Conservation (phyloP, 2,329 filamentous ascomycete species). For the Trichophyton schoenleinii region DNA sequence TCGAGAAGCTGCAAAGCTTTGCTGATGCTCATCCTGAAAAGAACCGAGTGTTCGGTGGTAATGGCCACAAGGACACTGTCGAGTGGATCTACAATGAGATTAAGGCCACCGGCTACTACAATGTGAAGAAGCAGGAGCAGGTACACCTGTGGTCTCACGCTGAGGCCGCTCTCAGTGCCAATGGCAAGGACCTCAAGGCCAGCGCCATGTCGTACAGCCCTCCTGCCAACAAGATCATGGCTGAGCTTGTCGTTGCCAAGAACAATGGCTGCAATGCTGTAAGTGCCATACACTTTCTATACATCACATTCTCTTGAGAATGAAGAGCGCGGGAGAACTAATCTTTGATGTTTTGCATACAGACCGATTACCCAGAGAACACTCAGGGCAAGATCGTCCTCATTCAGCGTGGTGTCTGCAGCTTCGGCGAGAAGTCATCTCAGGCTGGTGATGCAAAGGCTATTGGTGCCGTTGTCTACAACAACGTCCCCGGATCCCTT, state of each 20-base stretch:
- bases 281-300: constrained; percentile 8
- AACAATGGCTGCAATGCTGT: constrained; percentile 50
- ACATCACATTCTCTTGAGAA: neutral
- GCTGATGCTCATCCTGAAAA: constrained; percentile 15
- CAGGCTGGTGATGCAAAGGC: constrained; percentile 58
- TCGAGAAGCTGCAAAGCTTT: constrained; percentile 15
- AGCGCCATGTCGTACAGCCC: constrained; percentile 14
- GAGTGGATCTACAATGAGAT: constrained; percentile 13
- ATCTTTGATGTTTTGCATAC: constrained; percentile 29
- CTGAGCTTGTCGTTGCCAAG: constrained; percentile 42
- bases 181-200: constrained; percentile 8
- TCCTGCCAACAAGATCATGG: constrained; percentile 9
- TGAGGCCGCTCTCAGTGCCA: constrained; percentile 8
- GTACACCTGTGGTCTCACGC: constrained; percentile 12
- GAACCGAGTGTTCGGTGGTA: constrained; percentile 18
- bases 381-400: constrained; percentile 52
- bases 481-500: constrained; percentile 51
- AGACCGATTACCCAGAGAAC: neutral
- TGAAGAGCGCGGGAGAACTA: neutral
- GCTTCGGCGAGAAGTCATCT: constrained; percentile 59
- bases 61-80: constrained; percentile 13
- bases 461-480: constrained; percentile 59
- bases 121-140: constrained; percentile 14
- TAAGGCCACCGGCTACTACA: constrained; percentile 11
- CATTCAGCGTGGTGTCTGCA: constrained; percentile 55